Conservation (phyloP, 169 alveolate genomes). For the Cryptosporidium meleagridis region DNA sequence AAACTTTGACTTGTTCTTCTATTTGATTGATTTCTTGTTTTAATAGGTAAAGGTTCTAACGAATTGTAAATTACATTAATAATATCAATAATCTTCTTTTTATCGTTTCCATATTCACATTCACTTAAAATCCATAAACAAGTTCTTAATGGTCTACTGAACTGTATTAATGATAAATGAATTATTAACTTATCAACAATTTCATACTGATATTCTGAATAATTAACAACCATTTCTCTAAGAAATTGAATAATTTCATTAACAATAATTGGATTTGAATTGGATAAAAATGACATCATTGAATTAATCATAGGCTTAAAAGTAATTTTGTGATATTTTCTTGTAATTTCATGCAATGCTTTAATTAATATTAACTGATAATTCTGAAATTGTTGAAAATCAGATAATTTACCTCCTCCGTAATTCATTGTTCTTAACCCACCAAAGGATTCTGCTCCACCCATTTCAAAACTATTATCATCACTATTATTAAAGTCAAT, state of each 20-base stretch:
- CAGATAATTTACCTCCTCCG: conserved; percentile 15
- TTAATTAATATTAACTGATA: conserved; percentile 42
- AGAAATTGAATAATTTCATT: conserved; percentile 61
- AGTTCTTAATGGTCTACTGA: conserved; percentile 64
- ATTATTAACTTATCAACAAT: background rate
- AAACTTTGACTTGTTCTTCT: background rate
- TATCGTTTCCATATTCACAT: conserved; percentile 6
- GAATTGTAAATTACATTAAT: conserved; percentile 2
- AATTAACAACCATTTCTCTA: conserved; percentile 30
- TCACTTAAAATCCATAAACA: conserved; percentile 73
- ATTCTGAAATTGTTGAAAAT: conserved; percentile 43
- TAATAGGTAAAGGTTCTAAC: conserved; percentile 44
- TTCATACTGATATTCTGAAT: conserved; percentile 18
- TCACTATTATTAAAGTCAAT: background rate
- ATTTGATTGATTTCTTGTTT: background rate
- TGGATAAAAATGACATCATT: conserved; percentile 11
- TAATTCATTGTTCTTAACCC: background rate
- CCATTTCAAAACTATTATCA: background rate
- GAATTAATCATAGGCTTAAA: conserved; percentile 23
- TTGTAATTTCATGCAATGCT: conserved; percentile 40
- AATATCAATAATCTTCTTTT: background rate
- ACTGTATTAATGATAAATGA: conserved; percentile 23
- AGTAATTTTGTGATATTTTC: conserved; percentile 33
- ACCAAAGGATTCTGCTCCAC: background rate
- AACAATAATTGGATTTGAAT: conserved; percentile 26